phyloP scores from a whole-genome alignment of 1,284 basidiomycete genomes.

The Apiotrichum laibachii region DNA sequence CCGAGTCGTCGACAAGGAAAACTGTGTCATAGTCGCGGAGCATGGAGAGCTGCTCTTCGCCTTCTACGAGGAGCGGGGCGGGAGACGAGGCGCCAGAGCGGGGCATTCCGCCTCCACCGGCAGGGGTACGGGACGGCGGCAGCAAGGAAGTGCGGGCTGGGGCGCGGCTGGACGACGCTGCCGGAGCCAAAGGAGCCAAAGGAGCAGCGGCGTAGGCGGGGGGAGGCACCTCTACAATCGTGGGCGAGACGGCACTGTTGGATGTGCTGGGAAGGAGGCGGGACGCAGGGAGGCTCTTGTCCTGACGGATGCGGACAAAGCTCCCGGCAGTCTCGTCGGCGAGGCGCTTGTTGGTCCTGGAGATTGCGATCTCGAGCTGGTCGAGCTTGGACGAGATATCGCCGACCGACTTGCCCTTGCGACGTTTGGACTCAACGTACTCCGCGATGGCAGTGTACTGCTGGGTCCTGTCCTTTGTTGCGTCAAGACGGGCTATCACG shows the following conservation, averaged over 20 bases:
- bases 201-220: not conserved
- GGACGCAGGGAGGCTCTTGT: not conserved
- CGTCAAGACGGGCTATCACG: not conserved
- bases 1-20: slow-evolving; percentile 43
- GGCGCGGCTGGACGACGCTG: not conserved
- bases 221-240: not conserved
- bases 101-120: not conserved
- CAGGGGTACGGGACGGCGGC: not conserved
- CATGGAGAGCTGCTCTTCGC: slow-evolving; percentile 37
- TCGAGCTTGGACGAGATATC: slow-evolving; percentile 6
- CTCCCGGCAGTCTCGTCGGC: not conserved
- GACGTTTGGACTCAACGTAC: slow-evolving; percentile 3
- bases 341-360: not conserved
- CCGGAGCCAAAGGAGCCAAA: not conserved
- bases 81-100: not conserved
- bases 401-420: not conserved
- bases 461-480: slow-evolving; percentile 3
- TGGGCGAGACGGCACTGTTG: not conserved
- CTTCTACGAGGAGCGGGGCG: slow-evolving; percentile 7
- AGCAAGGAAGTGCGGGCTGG: not conserved
- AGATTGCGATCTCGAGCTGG: slow-evolving; percentile 1
- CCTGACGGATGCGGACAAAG: not conserved
- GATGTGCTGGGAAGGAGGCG: not conserved
- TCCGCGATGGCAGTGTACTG: not conserved
- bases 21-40: slow-evolving; percentile 45